These are phyloP conservation scores for Fusarium buxicola DNA, from an alignment of 2,329 filamentous ascomycete species.

Conservation along the genomic window DNA sequence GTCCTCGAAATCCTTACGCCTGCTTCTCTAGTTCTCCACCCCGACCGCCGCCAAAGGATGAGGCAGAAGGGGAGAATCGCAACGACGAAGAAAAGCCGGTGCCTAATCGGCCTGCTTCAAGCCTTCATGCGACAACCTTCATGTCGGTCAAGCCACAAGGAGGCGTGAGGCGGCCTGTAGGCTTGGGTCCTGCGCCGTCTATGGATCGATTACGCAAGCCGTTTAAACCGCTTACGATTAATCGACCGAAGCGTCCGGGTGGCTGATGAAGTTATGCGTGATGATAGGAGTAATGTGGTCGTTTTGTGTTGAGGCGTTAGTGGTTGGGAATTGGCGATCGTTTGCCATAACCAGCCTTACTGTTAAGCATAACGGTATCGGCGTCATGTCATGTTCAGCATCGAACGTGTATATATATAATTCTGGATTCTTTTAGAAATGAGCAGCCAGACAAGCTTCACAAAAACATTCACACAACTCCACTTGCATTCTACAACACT, in stretches of 20 bases:
- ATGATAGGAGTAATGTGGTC: slow-evolving; percentile 10
- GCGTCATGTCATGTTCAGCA: slow-evolving; percentile 5
- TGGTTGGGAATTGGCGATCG: slow-evolving; percentile 8
- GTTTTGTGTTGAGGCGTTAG: slow-evolving; percentile 20
- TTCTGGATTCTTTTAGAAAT: neutral
- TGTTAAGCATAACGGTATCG: slow-evolving; percentile 41
- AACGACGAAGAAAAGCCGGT: slow-evolving; percentile 46
- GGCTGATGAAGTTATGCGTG: slow-evolving; percentile 22
- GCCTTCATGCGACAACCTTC: slow-evolving; percentile 66
- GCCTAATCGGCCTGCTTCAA: slow-evolving; percentile 51
- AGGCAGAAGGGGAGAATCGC: slow-evolving; percentile 38
- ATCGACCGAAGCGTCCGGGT: slow-evolving; percentile 51
- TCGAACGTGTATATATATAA: slow-evolving; percentile 19
- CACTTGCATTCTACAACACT: neutral
- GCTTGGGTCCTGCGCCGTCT: slow-evolving; percentile 59
- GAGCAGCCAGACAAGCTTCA: slow-evolving; percentile 8
- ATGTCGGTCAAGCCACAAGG: slow-evolving; percentile 52
- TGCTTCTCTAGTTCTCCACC: slow-evolving; percentile 70
- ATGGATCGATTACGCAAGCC: slow-evolving; percentile 65
- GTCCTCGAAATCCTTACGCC: slow-evolving; percentile 59
- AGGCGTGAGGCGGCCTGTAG: slow-evolving; percentile 58
- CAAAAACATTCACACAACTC: neutral
- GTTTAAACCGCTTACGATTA: slow-evolving; percentile 68
- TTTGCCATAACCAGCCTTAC: slow-evolving; percentile 26
- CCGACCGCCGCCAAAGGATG: slow-evolving; percentile 42